Conservation (phyloP, 768 basidiomycete genomes). For the Xerocomellus intermedius region DNA sequence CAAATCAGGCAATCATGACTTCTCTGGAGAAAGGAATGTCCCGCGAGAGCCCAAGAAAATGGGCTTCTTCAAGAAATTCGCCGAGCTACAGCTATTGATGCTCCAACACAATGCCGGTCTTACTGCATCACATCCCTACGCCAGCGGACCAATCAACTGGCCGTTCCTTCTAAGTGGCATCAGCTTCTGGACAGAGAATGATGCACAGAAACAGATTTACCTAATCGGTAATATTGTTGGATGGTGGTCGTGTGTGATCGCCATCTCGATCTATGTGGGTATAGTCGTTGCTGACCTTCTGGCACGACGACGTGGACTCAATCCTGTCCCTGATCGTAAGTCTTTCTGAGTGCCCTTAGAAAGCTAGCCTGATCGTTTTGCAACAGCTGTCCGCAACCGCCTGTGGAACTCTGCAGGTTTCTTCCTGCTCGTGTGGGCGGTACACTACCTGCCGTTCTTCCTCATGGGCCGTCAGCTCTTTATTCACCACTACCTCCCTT, state of each 20-base stretch:
- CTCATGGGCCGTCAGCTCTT: slow-evolving; percentile 96
- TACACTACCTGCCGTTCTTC: slow-evolving; percentile 97
- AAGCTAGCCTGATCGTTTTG: slow-evolving; percentile 2
- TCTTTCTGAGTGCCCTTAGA: slow-evolving; percentile 11
- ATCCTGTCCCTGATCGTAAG: slow-evolving; percentile 88
- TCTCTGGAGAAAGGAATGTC: slow-evolving; percentile 47
- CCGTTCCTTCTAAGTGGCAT: slow-evolving; percentile 95
- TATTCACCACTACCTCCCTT: slow-evolving; percentile 96
- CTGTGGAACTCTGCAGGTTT: slow-evolving; percentile 95
- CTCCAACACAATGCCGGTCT: slow-evolving; percentile 98
- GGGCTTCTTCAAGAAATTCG: slow-evolving; percentile 94
- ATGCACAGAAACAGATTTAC: slow-evolving; percentile 89
- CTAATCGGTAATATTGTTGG: slow-evolving; percentile 91
- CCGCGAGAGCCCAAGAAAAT: slow-evolving; percentile 73
- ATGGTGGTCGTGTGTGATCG: slow-evolving; percentile 92
- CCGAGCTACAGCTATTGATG: slow-evolving; percentile 92
- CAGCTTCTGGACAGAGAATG: slow-evolving; percentile 95
- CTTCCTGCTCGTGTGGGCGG: slow-evolving; percentile 92
- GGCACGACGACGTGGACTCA: slow-evolving; percentile 78
- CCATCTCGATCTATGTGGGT: slow-evolving; percentile 84
- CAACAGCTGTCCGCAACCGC: slow-evolving; percentile 83
- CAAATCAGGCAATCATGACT: slow-evolving; percentile 54
- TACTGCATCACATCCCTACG: slow-evolving; percentile 97
- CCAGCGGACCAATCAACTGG: slow-evolving; percentile 96
- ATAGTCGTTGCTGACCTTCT: slow-evolving; percentile 88